phyloP scores from a whole-genome alignment of 805 yeast species.

The Kuraishia ogatae region DNA sequence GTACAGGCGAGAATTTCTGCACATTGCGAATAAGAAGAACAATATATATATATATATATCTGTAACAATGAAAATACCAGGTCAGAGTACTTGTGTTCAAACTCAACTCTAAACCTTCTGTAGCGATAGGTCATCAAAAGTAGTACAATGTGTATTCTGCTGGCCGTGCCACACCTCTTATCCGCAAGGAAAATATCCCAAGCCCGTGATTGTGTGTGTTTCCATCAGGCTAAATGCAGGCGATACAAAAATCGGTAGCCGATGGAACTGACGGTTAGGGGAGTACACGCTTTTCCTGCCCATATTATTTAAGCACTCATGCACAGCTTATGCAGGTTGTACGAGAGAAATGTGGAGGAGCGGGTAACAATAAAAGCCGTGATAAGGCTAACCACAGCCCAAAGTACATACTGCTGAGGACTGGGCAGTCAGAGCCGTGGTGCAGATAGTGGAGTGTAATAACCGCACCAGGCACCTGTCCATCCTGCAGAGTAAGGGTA shows the following conservation, averaged over 20 bases:
- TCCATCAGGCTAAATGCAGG: neutral
- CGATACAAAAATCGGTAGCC: neutral
- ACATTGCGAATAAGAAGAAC: neutral
- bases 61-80: too few species aligned
- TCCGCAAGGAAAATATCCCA: neutral
- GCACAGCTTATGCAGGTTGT: neutral
- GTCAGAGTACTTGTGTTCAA: too few species aligned
- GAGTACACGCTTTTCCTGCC: neutral
- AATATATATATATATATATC: too few species aligned
- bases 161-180: neutral
- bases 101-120: neutral
- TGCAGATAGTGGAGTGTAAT: too few species aligned
- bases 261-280: neutral
- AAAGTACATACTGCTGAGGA: too few species aligned
- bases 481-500: too few species aligned
- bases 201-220: neutral
- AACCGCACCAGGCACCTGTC: too few species aligned
- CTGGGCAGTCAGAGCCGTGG: too few species aligned
- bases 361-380: neutral
- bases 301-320: neutral
- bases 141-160: neutral
- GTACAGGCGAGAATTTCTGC: neutral
- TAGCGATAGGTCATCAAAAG: neutral
- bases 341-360: neutral
- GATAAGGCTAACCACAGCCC: too few species aligned